Evolutionary conservation across 2,329 filamentous ascomycete species (phyloP), one percentile per base, ranked within the genome.

Genomic region (Tolypocladium tropicale): DNA sequence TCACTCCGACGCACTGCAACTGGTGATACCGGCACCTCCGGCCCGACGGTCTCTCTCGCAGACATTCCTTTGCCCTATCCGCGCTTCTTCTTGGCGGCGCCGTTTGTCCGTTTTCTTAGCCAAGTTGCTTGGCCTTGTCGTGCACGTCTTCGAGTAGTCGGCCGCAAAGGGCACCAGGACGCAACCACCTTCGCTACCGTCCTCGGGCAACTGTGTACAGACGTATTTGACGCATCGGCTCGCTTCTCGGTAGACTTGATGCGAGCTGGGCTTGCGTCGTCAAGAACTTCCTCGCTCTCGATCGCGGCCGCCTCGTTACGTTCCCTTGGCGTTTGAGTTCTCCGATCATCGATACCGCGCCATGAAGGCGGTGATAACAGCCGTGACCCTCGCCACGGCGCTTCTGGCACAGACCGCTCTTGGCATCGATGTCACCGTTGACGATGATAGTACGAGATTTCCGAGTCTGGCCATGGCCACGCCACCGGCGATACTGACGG

Each of bases 351-450:
- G 25, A 49, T 28, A 18, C 23, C 6, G 25, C 21, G 16, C 53
- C 52, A 57, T 57, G 55, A 54, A 53, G 33, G 52, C 52, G 39
- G 28, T 53, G 7, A 43, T 37, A 4, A 32, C 55, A 3, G 53
- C 56, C 33, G 23, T 56, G 18, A 32, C 58, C 23, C 52, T 60
- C 48, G 58, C 58, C 49, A 53, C 60, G 16, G 59, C 54, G 48
- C 51, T 61, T n/a, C 14, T 55, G 43, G 54, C 55, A 55, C 54
- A 32, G 7, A 49, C 54, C 4, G 58, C 37, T n/a, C 54, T 61
- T 18, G 67, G 65, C 28, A 59, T 74, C 58, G 53, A 68, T 34
- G 60, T 74, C 43, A 65, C 70, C 55, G 62, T 70, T 32, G 63
- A 62, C 49, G 66, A 62, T 58, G 65, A 70, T 32, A 62, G 71